Evolutionary conservation across 2,329 filamentous ascomycete genomes (phyloP).

Genomic region (Lachnellula cervina): DNA sequence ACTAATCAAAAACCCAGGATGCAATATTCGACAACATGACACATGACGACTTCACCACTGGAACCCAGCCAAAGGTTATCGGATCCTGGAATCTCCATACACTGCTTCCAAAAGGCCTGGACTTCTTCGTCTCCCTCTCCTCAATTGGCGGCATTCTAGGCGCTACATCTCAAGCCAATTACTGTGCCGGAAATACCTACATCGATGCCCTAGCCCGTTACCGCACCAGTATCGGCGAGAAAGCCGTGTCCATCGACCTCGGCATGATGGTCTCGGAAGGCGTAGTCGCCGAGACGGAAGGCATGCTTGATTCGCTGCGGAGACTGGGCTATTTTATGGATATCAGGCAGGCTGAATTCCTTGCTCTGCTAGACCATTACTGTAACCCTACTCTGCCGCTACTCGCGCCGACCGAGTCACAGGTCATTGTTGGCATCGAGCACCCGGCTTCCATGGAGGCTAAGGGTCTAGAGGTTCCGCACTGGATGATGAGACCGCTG

Average conservation of each 20-base stretch:
- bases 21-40: slow-evolving; percentile 30
- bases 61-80: slow-evolving; percentile 33
- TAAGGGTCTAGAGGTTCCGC: slow-evolving; percentile 49
- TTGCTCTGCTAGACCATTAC: slow-evolving; percentile 19
- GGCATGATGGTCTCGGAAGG: slow-evolving; percentile 10
- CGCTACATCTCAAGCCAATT: slow-evolving; percentile 9
- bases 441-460: slow-evolving; percentile 29
- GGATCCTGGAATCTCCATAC: slow-evolving; percentile 22
- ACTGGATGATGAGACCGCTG: slow-evolving; percentile 33
- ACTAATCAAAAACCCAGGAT: slow-evolving; percentile 4
- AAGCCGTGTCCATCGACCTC: slow-evolving; percentile 13
- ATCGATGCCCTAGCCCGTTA: slow-evolving; percentile 15
- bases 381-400: slow-evolving; percentile 43
- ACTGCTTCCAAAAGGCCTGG: slow-evolving; percentile 7
- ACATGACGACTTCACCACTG: slow-evolving; percentile 32
- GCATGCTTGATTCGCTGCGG: neutral
- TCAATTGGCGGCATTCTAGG: slow-evolving; percentile 28
- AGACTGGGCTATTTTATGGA: neutral
- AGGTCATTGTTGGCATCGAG: slow-evolving; percentile 31
- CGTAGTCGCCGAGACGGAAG: slow-evolving; percentile 25
- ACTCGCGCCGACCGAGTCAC: slow-evolving; percentile 50
- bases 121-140: slow-evolving; percentile 27
- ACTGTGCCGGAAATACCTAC: slow-evolving; percentile 29
- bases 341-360: neutral
- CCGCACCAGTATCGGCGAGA: slow-evolving; percentile 6